Conservation (phyloP, 352 stramenopile species). For the Pythium brachiatum region DNA sequence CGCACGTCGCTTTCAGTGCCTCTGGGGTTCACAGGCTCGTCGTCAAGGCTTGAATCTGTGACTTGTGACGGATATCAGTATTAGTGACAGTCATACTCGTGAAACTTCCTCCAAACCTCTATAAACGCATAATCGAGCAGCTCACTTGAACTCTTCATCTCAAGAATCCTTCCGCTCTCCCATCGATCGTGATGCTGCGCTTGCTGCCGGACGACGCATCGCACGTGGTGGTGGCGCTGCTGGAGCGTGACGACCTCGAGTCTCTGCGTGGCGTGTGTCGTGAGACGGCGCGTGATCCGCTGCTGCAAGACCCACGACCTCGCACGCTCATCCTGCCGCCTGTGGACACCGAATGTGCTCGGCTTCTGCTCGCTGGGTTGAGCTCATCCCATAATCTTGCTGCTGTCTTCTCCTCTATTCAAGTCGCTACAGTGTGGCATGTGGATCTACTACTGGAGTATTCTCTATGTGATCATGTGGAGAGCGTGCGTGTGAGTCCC, state of each 20-base stretch:
- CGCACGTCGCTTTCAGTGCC: too few species aligned
- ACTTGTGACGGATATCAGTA: background rate
- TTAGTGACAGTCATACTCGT: too few species aligned
- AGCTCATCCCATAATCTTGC: too few species aligned
- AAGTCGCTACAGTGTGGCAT: background rate
- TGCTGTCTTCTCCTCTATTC: too few species aligned
- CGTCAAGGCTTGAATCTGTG: too few species aligned
- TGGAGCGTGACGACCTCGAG: background rate
- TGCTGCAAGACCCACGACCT: background rate
- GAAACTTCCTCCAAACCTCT: background rate
- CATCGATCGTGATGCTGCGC: too few species aligned
- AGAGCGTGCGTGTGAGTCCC: background rate
- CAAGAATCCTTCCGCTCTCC: background rate
- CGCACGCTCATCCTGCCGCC: background rate
- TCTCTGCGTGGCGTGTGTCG: background rate
- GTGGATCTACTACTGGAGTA: background rate
- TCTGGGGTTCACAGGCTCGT: too few species aligned
- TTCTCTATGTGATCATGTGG: background rate
- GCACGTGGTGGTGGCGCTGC: background rate
- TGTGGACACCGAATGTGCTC: background rate
- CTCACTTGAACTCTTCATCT: background rate
- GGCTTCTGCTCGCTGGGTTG: background rate
- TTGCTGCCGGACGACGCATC: background rate
- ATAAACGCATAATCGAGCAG: background rate
- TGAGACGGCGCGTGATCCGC: background rate